Percentiles rank a stretch among this genome's conserved stretches.
phyloP scores from a whole-genome alignment of 495 filamentous ascomycete genomes.

The Hypoxylon perforatum region DNA sequence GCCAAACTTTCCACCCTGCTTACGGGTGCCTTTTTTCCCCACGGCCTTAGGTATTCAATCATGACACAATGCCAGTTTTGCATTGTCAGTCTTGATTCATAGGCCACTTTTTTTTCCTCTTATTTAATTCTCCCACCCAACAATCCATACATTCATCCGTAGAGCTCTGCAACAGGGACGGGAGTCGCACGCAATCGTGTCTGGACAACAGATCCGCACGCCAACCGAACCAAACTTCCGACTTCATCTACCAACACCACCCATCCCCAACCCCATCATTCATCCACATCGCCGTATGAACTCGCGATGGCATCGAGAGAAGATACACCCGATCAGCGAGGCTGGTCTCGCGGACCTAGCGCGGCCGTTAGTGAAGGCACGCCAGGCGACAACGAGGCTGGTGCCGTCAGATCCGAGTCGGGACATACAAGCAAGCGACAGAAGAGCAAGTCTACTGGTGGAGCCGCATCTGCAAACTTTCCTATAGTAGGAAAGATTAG shows the following conservation, averaged over 20 bases:
- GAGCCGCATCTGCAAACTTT: constrained; percentile 26
- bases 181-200: constrained; percentile 2
- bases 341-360: constrained; percentile 45
- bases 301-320: constrained; percentile 44
- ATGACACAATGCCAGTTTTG: constrained; percentile 21
- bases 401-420: constrained; percentile 40
- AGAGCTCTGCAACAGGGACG: constrained; percentile 1
- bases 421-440: constrained; percentile 41
- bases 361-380: constrained; percentile 36
- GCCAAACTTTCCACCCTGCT: background rate
- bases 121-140: too few species aligned
- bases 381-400: constrained; percentile 42
- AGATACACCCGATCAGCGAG: constrained; percentile 29
- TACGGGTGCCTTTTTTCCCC: constrained; percentile 5
- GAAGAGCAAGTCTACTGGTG: constrained; percentile 29
- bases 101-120: constrained; percentile 20
- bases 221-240: constrained; percentile 4
- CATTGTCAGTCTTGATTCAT: constrained; percentile 14
- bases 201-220: constrained; percentile 1
- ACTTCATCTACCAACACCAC: constrained; percentile 14
- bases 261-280: background rate
- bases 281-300: constrained; percentile 5
- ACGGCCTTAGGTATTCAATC: too few species aligned
- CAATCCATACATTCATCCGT: constrained; percentile 3
- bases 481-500: constrained; percentile 87